Base-by-base conservation (phyloP, 2,329 filamentous ascomycete species). In the Exophiala phaeomuriformis region DNA sequence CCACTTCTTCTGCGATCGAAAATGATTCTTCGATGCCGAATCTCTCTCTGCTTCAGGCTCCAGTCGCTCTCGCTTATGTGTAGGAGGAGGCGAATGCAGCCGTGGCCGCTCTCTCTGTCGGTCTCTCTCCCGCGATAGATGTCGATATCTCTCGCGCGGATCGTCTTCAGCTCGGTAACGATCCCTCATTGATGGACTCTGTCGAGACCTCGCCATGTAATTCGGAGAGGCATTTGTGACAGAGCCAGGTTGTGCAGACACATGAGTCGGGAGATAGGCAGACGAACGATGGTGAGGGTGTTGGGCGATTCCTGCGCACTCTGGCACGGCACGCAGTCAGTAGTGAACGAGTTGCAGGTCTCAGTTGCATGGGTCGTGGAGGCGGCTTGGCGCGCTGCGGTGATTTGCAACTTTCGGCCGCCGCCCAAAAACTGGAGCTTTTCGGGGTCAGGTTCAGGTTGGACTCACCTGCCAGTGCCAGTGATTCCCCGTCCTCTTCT, bases 121-220 rank as follows among this genome's bases (percentile, higher is more conserved):
- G 67, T 66, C 71, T 68, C 66, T 64, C 61, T 62, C 49, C 58
- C 66, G 54, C 63, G 63, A 52, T 42, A 51, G 53, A 45, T 49
- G 50, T 46, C 43, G 52, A 58, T 53, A 45, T 59, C 56, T 62
- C 58, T 71, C 67, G 65, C 66, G 65, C 56, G 63, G 64, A 58
- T 74, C 69, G 62, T 67, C 67, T 65, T 72, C 66, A 64, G 66
- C 69, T 69, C 70, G 75, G 73, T 74, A 74, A 68, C 74, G 68
- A 66, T 75, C 70, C 72, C 69, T 76, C 71, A 75, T 69, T 65
- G 70, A 69, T 66, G 72, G 72, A 69, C 71, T 74, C 69, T 68
- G 69, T 68, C 67, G 70, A 66, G 72, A 72, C 67, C 71, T 71
- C 70, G 73, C 73, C 74, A 76, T 76, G 69, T 71, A 70, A 66